Base-by-base conservation (phyloP, 2,329 filamentous ascomycete species). In the Fusarium dimerum region DNA sequence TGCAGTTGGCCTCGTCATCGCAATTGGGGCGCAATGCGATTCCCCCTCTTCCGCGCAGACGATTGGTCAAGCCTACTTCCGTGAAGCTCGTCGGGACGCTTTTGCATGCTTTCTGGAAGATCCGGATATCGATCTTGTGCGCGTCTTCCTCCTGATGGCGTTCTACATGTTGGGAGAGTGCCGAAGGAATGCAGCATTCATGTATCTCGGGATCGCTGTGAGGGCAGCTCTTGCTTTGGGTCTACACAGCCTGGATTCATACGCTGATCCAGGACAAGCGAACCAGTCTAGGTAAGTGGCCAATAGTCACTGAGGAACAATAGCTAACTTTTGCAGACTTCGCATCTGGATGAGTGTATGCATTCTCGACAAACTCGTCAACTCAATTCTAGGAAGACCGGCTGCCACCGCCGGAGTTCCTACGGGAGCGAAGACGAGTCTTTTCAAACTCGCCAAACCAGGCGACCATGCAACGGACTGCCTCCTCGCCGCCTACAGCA, bases 101-200 rank as follows among this genome's bases (percentile, higher is more conserved):
- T 66, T 66, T n/a, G 40, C 54, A 6, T 57, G 54, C 0, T 63
- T 66, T 18, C 63, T 66, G 0, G 58, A 66, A 26, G 63, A 66
- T 13, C 63, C 63, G 2, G 62, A 65, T 16, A 32, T 66, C 1
- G 60, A 66, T 8, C 62, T 66, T 60, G 60, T 66, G 2, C 51
- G 62, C 7, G 52, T 55, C 0, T 66, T 66, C 26, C 47, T 66
- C 3, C 59, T 90, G 70, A 89, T 91, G 72, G 89, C 84, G 8
- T 87, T 87, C 15, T 90, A 87, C 77, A 86, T 90, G 73, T 81
- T 88, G 34, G 83, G 82, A 34, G 64, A 72, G 40, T 76, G 82
- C 55, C 73, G 81, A 56, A 86, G 84, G 57, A 85, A 91, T 73
- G 76, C 82, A 1, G 83, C 83, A 0, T 86, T 84, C 48, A 84